Percentiles rank a stretch among this genome's conserved stretches.
phyloP scores from a whole-genome alignment of 1,284 basidiomycete genomes.

The Phlebopus sp. region DNA sequence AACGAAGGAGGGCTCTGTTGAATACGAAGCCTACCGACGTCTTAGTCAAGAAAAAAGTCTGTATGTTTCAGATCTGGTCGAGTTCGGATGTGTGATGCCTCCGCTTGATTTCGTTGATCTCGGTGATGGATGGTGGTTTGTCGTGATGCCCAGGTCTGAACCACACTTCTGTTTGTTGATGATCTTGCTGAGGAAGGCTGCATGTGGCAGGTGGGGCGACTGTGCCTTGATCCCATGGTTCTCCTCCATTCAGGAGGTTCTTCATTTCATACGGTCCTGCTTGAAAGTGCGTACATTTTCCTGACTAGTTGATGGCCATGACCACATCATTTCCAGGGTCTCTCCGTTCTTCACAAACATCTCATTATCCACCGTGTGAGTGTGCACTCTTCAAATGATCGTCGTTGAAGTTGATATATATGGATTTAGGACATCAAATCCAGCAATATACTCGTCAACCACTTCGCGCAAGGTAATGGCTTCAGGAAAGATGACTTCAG shows the following conservation, averaged over 20 bases:
- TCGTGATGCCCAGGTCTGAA: conserved; percentile 21
- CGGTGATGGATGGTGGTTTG: conserved; percentile 14
- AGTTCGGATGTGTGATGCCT: too few relatives aligned
- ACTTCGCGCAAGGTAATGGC: not conserved
- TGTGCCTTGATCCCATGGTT: not conserved
- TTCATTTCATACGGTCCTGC: conserved; percentile 1
- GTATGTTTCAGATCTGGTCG: too few relatives aligned
- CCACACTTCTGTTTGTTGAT: not conserved
- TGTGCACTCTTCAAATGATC: not conserved
- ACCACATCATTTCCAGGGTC: conserved; percentile 8
- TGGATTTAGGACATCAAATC: not conserved
- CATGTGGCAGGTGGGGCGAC: not conserved
- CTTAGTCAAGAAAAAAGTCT: conserved; percentile 2
- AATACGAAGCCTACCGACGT: not conserved
- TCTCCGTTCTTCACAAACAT: conserved; percentile 17
- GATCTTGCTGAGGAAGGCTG: not conserved
- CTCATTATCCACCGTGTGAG: conserved; percentile 20
- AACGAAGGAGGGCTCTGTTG: conserved; percentile 1
- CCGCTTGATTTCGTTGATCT: too few relatives aligned
- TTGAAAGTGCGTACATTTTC: conserved; percentile 2
- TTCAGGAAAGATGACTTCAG: not conserved
- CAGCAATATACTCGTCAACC: not conserved
- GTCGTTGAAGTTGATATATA: too few relatives aligned
- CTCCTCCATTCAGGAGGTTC: not conserved
- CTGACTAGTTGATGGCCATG: not conserved